These are phyloP conservation scores for Penicillium maclennaniae DNA, from an alignment of 495 filamentous ascomycete species.

Conservation along the genomic window DNA sequence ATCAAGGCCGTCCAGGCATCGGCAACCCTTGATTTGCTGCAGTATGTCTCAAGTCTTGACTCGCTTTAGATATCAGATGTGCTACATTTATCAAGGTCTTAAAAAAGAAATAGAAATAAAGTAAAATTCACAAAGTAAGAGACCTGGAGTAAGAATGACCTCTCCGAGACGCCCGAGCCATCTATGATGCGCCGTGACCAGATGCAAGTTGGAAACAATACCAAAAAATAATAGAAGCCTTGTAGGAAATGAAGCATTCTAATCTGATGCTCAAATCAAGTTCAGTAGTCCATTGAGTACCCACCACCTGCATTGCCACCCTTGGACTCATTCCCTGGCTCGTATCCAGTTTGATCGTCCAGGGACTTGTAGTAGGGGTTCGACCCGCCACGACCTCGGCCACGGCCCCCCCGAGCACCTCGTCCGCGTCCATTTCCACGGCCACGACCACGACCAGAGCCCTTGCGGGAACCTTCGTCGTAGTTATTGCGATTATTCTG, in stretches of 20 bases:
- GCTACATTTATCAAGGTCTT: neutral
- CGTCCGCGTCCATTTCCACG: conserved; percentile 43
- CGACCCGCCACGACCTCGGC: conserved; percentile 38
- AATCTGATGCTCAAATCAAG: neutral
- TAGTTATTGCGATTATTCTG: conserved; percentile 18
- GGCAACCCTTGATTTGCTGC: conserved; percentile 19
- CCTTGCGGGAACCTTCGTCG: conserved; percentile 36
- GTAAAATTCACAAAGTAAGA: neutral
- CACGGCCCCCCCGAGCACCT: conserved; percentile 40
- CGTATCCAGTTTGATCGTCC: conserved; percentile 36
- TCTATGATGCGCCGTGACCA: neutral
- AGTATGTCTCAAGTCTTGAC: conserved; percentile 17
- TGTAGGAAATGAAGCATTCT: neutral
- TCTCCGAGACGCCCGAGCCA: neutral
- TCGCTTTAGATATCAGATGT: neutral
- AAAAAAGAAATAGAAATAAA: neutral
- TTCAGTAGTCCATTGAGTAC: conserved; percentile 42
- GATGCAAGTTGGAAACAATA: neutral
- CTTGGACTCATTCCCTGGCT: conserved; percentile 34
- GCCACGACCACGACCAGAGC: conserved; percentile 47
- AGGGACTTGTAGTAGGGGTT: conserved; percentile 36
- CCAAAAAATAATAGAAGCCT: neutral
- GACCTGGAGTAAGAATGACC: neutral
- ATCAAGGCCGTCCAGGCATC: conserved; percentile 23
- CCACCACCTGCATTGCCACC: conserved; percentile 21